phyloP scores from a whole-genome alignment of 805 yeast genomes.

The Wickerhamiella musiphila region DNA sequence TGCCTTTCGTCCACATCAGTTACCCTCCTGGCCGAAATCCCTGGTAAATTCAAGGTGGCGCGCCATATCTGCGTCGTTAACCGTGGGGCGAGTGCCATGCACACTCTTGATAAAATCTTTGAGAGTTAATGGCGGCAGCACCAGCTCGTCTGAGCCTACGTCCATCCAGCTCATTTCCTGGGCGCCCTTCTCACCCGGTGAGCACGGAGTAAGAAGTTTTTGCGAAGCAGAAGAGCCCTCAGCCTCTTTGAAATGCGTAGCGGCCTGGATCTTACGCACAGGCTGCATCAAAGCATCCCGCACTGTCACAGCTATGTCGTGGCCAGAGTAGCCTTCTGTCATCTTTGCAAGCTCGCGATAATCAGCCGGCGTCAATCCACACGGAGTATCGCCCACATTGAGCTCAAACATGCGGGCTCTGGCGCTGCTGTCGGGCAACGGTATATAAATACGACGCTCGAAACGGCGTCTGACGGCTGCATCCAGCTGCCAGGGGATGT shows the following conservation, averaged over 20 bases:
- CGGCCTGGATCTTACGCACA: slow-evolving; percentile 82
- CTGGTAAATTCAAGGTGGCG: slow-evolving; percentile 77
- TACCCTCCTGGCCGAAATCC: slow-evolving; percentile 97
- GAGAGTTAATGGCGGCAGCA: slow-evolving; percentile 76
- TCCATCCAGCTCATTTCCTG: slow-evolving; percentile 88
- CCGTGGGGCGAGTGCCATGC: slow-evolving; percentile 86
- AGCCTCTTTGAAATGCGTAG: slow-evolving; percentile 74
- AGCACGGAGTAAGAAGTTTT: slow-evolving; percentile 66
- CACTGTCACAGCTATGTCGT: slow-evolving; percentile 90
- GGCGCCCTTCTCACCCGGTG: slow-evolving; percentile 88
- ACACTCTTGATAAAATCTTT: slow-evolving; percentile 90
- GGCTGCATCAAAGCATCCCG: slow-evolving; percentile 98
- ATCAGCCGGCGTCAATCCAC: slow-evolving; percentile 56
- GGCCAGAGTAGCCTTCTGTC: slow-evolving; percentile 97
- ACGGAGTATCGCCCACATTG: slow-evolving; percentile 81
- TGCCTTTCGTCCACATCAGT: slow-evolving; percentile 23
- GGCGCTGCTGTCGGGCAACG: slow-evolving; percentile 88
- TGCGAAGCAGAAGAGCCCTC: slow-evolving; percentile 19
- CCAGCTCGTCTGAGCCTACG: slow-evolving; percentile 70
- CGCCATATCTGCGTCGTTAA: slow-evolving; percentile 63
- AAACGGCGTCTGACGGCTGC: slow-evolving; percentile 95
- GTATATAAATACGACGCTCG: slow-evolving; percentile 85
- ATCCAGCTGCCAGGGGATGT: slow-evolving; percentile 97
- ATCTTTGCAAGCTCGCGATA: slow-evolving; percentile 65
- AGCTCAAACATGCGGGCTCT: slow-evolving; percentile 86